A percentile compares a stretch with the other conserved stretches of the same genome.
Conservation (phyloP, 768 basidiomycete species). For the Podaxis pistillaris region DNA sequence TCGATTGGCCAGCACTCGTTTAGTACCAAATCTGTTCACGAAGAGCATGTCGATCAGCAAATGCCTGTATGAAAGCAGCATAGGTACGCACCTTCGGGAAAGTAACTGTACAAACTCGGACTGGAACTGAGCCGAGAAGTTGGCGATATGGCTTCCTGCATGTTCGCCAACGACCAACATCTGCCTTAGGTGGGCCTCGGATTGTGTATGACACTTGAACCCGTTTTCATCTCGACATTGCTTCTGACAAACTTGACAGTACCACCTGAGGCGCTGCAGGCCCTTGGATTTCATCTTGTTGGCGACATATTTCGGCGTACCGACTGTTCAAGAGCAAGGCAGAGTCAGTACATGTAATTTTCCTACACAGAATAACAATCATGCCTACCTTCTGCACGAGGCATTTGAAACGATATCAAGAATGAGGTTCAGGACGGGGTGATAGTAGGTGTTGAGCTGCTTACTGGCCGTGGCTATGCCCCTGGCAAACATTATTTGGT, state of each 20-base stretch:
- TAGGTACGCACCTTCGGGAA: constrained; percentile 66
- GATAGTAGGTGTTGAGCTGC: background rate
- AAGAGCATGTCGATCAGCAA: constrained; percentile 6
- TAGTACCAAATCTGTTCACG: constrained; percentile 75
- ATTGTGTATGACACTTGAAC: constrained; percentile 92
- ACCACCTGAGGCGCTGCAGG: constrained; percentile 94
- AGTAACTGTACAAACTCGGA: constrained; percentile 89
- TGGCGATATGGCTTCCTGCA: constrained; percentile 87
- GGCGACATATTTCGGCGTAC: constrained; percentile 85
- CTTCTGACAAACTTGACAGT: constrained; percentile 98
- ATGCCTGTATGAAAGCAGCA: constrained; percentile 1
- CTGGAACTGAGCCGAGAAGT: constrained; percentile 88
- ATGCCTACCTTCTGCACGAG: constrained; percentile 74
- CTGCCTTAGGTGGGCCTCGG: constrained; percentile 89
- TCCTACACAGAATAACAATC: background rate
- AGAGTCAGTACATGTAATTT: background rate
- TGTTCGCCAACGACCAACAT: constrained; percentile 97
- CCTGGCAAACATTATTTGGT: constrained; percentile 11
- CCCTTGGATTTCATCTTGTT: constrained; percentile 99
- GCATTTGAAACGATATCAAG: constrained; percentile 48
- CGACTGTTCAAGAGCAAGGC: constrained; percentile 43
- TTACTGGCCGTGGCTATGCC: background rate
- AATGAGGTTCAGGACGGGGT: constrained; percentile 3
- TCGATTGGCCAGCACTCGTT: constrained; percentile 90
- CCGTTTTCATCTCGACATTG: constrained; percentile 99